Evolutionary conservation across 805 yeast species (phyloP).

Genomic region (Saccharomycopsis sp.): DNA sequence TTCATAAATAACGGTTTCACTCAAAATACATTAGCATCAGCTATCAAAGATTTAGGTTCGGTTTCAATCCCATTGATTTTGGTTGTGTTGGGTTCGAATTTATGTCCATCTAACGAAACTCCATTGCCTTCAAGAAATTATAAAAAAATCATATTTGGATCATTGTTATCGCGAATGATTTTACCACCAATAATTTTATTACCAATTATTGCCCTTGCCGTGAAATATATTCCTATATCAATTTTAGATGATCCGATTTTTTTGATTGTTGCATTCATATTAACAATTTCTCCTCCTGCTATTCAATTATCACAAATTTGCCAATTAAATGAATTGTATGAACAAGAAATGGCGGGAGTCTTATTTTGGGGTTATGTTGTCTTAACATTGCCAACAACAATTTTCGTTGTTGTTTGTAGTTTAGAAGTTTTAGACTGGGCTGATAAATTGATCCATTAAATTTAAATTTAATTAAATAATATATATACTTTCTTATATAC

Average conservation of each 20-base stretch:
- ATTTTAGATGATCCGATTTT: slow-evolving; percentile 79
- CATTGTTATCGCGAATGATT: slow-evolving; percentile 71
- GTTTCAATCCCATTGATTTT: slow-evolving; percentile 74
- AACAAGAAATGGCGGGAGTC: slow-evolving; percentile 77
- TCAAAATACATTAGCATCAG: slow-evolving; percentile 56
- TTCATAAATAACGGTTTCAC: slow-evolving; percentile 55
- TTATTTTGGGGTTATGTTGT: slow-evolving; percentile 78
- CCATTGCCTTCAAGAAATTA: slow-evolving; percentile 53
- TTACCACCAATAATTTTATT: slow-evolving; percentile 61
- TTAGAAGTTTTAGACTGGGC: slow-evolving; percentile 42
- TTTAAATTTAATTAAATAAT: background rate
- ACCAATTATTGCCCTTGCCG: slow-evolving; percentile 59
- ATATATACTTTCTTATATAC: background rate
- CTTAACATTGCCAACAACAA: slow-evolving; percentile 69
- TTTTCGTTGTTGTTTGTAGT: slow-evolving; percentile 60
- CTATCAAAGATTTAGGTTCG: slow-evolving; percentile 60
- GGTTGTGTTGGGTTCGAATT: slow-evolving; percentile 71
- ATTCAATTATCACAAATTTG: slow-evolving; percentile 78
- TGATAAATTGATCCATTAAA: slow-evolving; percentile 11
- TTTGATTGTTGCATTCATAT: slow-evolving; percentile 64
- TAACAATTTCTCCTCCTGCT: slow-evolving; percentile 78
- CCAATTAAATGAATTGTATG: slow-evolving; percentile 66
- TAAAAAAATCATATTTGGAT: slow-evolving; percentile 56
- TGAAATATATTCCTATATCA: slow-evolving; percentile 56
- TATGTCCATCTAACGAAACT: slow-evolving; percentile 64